Evolutionary conservation across 1,284 basidiomycete species (phyloP), one percentile per base, ranked within the genome.

Genomic region (Cutaneotrichosporon curvatum): DNA sequence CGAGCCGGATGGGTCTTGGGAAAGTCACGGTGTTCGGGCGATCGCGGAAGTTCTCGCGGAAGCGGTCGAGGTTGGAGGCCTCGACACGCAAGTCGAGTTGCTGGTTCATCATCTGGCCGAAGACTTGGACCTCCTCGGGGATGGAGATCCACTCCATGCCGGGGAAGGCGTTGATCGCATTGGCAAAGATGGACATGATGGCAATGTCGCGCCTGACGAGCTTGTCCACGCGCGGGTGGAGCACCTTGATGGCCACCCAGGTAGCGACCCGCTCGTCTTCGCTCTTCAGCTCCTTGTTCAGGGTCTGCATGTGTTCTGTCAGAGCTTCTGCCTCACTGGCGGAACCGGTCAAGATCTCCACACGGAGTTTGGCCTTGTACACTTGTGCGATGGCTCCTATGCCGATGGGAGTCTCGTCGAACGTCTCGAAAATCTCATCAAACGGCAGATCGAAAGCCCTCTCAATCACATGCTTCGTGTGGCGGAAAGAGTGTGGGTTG

Each of bases 301-400:
- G 22, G 22, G 39, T 36, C 25, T 28, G 8, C 25, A 28, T 28
- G 25, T 28, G 25, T 28, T 45, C 45, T 8, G 82, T 78, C 38
- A 74, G 75, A 12, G 43, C 23, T 20, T 52, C 47, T 23, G 47
- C 42, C 35, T 61, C 57, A 30, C 52, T 53, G 35, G 53, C 48
- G 9, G 50, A 51, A 10, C 63, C 66, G 3, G 89, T 86, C 23
- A 95, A 79, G 35, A 96, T 76, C 64, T 91, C 83, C 41, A 82
- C 78, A 53, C 84, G 84, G 43, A 97, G 79, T 6, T 78, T 85
- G 16, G 87, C 92, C 55, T 83, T 81, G 70, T 96, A 95, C 4
- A 90, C 90, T 73, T 98, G 94, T 4, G 91, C 95, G 46, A 99
- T 96, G 6, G 95, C 94, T 35, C 95, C 95, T n/a, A 87, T 87